Percentiles rank a stretch among this genome's conserved stretches.
These are phyloP conservation scores for Schizothecium vesticola DNA, from an alignment of 495 filamentous ascomycete species.

Conservation along the genomic window DNA sequence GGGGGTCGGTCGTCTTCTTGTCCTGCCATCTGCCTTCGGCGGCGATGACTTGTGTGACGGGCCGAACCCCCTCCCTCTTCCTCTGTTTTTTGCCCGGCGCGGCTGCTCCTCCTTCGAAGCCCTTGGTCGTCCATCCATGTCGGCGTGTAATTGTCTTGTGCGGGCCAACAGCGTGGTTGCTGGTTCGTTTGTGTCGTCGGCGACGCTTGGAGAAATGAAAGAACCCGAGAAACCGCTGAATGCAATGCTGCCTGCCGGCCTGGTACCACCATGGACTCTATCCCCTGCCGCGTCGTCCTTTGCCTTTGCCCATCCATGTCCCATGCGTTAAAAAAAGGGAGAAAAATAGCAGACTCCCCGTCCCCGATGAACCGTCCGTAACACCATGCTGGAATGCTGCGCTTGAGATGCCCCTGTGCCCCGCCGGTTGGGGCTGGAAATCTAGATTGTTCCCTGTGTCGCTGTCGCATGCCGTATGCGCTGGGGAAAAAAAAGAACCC, in stretches of 20 bases:
- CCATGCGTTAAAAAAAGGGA: neutral
- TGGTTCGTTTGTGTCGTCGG: neutral
- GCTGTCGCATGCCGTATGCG: neutral
- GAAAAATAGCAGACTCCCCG: neutral
- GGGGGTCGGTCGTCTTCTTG: neutral
- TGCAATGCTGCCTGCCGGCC: neutral
- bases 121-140: neutral
- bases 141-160: neutral
- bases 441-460: neutral
- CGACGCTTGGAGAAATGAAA: neutral
- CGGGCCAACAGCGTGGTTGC: neutral
- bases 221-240: neutral
- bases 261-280: neutral
- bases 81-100: too few relatives aligned
- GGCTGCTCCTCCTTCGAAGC: neutral
- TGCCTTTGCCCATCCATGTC: neutral
- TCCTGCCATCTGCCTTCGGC: neutral
- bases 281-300: neutral
- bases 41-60: neutral
- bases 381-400: neutral
- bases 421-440: neutral
- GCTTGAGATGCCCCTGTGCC: neutral
- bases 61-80: neutral
- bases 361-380: neutral
- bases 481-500: neutral